Base-by-base conservation (phyloP, 176 grass and related monocot genomes). In the Panicum miliaceum region DNA sequence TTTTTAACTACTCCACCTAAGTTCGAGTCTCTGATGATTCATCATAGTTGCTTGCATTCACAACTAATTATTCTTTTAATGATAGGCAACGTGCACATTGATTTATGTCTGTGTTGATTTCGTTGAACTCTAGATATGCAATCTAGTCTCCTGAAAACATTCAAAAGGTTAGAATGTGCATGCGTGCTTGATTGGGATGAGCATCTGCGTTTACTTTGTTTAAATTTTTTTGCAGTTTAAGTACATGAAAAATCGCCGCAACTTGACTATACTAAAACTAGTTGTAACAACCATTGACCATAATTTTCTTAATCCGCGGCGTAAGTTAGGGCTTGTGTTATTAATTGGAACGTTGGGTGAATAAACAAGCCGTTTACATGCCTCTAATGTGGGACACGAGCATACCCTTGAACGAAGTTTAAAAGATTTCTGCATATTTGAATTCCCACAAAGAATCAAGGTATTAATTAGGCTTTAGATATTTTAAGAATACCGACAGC, bases 211-310 rank as follows among this genome's bases (percentile, higher is more conserved):
- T 9, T 10, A 1, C 12, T 12, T 8, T 46, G 43, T 46, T 10
- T 46, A 46, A 10, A 10, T 8, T 12, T 1, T 9, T 12, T 46
- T 9, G 40, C 43, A 9, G 43, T 46, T 46, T 46, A 32, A 32
- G 29, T 32, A 10, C 11, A 12, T 9, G 43, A 1, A 46, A 45
- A 51, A 20, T 12, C 13, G 6, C 59, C 27, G 20, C 64, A 19
- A 38, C 41, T 36, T 77, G 42, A 35, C 59, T 18, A 12, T 27
- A 12, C 37, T 57, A 34, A 34, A 76, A 68, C 10, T 19, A 34
- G 25, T 27, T 47, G 32, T 22, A 52, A 14, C 58, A 52, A 64
- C 22, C 27, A 42, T 86, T 80, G 66, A 86, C 84, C 42, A 35
- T 42, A 32, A 2, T 73, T 51, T 47, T 71, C 76, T 32, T 86